Evolutionary conservation across 345 rosid species (phyloP).

Genomic region (Hibiscus syriacus): DNA sequence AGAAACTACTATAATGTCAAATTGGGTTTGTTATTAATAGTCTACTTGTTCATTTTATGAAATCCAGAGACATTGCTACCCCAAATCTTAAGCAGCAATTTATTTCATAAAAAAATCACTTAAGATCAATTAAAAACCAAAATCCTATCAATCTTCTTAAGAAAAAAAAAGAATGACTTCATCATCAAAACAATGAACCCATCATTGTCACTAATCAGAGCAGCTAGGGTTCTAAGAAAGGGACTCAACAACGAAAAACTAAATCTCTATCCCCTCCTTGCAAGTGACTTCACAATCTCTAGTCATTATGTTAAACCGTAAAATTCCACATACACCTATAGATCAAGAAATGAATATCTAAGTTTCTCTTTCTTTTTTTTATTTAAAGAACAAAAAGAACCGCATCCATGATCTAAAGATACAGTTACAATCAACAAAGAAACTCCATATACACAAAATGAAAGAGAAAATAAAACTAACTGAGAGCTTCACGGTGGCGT

Average conservation of each 20-base stretch:
- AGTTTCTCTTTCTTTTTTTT: too few species aligned
- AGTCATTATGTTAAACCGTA: too few species aligned
- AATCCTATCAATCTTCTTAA: background rate
- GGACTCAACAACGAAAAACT: too few species aligned
- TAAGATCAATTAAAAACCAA: background rate
- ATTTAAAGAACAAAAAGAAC: background rate
- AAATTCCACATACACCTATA: background rate
- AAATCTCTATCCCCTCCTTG: too few species aligned
- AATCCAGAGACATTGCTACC: background rate
- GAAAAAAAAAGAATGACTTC: too few species aligned
- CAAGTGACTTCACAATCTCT: too few species aligned
- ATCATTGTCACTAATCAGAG: too few species aligned
- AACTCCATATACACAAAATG: background rate
- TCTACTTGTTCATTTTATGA: background rate
- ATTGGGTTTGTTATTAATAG: background rate
- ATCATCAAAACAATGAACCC: too few species aligned
- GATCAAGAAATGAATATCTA: too few species aligned
- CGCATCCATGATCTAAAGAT: background rate
- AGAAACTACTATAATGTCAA: background rate
- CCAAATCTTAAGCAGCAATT: background rate
- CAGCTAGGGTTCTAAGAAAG: too few species aligned
- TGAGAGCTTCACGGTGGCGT: conserved; percentile 88
- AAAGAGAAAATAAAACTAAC: conserved; percentile 24
- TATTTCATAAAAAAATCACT: background rate
- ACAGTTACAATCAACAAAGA: too few species aligned